Evolutionary conservation across 2,329 filamentous ascomycete species (phyloP), one percentile per base, ranked within the genome.

Genomic region (Ilyonectria mors-panacis): DNA sequence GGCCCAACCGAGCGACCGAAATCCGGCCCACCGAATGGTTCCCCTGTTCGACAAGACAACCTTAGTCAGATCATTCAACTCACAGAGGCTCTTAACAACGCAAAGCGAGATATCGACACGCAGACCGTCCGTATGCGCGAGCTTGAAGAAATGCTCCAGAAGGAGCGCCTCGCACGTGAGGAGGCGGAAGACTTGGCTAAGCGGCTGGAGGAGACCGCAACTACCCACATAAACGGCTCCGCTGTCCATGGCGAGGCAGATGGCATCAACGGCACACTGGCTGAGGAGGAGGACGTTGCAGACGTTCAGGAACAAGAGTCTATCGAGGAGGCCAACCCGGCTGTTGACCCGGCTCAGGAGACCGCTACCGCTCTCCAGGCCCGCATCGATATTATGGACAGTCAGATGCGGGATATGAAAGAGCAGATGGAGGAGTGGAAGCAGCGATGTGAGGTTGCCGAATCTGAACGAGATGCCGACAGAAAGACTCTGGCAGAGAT

Each of bases 71-170:
- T 98, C 61, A 84, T 95, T 6, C 91, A 93, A 19, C 85, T 99
- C 15, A 94, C 94, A 7, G 94, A 98, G 75, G 94, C 94, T 21
- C 84, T 99, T 48, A 93, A 92, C 60, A 90, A 89, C 65, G 93
- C 95, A 10, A 97, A 94, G 82, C 92, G 92, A 73, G 95, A 98
- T 77, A 89, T 98, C 47, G 94, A 97, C 75, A 88, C 86, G n/a
- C 94, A 98, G 78, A 91, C 89, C 57, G 87, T 90, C 47, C 91
- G 93, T 33, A 91, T 98, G 79, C 92, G 91, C 73, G 92, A 95
- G 74, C 84, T 98, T 13, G 95, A 98, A 68, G 76, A 73, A 10
- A 79, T 93, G 81, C 84, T 98, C 48, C 89, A 87, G 56, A 91
- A 92, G 76, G 96, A 99, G 80, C 89, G 94, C 28, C 88, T 90